phyloP scores from a whole-genome alignment of 2,329 filamentous ascomycete genomes.

The Penicillium concentricum region DNA sequence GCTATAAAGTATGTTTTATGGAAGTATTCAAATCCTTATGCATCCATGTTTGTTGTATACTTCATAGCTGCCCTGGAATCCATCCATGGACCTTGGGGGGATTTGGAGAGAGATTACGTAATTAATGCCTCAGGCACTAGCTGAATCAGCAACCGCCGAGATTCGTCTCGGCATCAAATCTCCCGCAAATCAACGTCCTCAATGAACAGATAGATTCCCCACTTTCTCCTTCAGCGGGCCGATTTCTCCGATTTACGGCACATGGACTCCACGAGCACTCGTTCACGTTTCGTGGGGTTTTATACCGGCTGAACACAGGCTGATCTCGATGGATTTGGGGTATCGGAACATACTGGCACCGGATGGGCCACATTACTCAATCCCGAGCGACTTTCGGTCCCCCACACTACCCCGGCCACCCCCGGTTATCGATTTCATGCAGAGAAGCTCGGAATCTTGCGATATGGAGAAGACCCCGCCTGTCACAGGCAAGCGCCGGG shows the following conservation, averaged over 20 bases:
- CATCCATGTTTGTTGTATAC: too few species aligned
- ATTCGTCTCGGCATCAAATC: conserved; percentile 21
- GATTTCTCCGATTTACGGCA: conserved; percentile 43
- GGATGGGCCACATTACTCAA: conserved; percentile 32
- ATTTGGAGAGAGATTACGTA: neutral
- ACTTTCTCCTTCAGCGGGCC: conserved; percentile 8
- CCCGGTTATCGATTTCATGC: conserved; percentile 30
- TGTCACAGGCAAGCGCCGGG: conserved; percentile 49
- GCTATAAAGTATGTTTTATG: neutral
- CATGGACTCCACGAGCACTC: conserved; percentile 23
- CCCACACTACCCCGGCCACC: conserved; percentile 33
- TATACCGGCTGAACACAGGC: conserved; percentile 30
- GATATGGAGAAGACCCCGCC: conserved; percentile 43
- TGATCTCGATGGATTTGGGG: conserved; percentile 37
- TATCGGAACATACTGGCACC: conserved; percentile 37
- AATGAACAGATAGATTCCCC: neutral
- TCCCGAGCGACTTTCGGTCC: conserved; percentile 39
- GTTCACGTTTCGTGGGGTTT: conserved; percentile 27
- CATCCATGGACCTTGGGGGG: neutral
- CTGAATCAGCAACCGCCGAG: conserved; percentile 29
- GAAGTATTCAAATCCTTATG: neutral
- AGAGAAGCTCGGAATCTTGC: conserved; percentile 34
- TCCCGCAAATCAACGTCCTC: conserved; percentile 1
- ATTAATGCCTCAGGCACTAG: conserved; percentile 1
- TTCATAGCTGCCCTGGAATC: too few species aligned